Conservation (phyloP, 2,329 filamentous ascomycete genomes). For the Microdochium trichocladiopsis region DNA sequence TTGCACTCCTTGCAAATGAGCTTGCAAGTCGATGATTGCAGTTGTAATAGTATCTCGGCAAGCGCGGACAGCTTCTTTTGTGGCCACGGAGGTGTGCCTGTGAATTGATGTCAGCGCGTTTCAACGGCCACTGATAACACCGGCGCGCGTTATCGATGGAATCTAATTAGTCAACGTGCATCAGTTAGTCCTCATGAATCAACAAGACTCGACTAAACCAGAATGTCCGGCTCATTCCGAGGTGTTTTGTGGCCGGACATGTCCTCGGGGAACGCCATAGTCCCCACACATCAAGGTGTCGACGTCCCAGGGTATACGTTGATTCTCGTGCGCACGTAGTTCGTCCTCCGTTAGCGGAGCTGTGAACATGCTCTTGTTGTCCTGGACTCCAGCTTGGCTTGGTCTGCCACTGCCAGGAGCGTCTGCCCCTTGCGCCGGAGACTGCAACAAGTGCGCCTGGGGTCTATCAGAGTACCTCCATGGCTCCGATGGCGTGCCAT, state of each 20-base stretch:
- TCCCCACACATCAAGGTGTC: neutral
- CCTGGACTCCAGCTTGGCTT: neutral
- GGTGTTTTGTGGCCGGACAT: neutral
- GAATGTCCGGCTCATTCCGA: neutral
- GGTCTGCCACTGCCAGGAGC: neutral
- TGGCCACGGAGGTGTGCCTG: neutral
- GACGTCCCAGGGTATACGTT: neutral
- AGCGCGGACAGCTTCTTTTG: neutral
- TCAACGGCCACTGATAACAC: no score
- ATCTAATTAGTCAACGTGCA: no score
- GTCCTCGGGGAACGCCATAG: neutral
- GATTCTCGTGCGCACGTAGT: neutral
- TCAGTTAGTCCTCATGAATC: no score
- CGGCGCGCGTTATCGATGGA: no score
- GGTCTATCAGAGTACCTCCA: neutral
- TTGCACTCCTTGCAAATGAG: neutral
- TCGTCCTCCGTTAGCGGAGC: neutral
- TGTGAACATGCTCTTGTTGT: neutral
- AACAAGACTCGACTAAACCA: neutral
- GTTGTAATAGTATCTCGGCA: slow-evolving; percentile 1
- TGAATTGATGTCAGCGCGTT: neutral
- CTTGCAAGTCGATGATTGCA: neutral
- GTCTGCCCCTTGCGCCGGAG: neutral
- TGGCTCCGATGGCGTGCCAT: neutral
- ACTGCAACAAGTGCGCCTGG: neutral